A percentile compares a stretch with the other conserved stretches of the same genome.
Conservation (phyloP, 129 eudicot species). For the Tagetes patula region DNA sequence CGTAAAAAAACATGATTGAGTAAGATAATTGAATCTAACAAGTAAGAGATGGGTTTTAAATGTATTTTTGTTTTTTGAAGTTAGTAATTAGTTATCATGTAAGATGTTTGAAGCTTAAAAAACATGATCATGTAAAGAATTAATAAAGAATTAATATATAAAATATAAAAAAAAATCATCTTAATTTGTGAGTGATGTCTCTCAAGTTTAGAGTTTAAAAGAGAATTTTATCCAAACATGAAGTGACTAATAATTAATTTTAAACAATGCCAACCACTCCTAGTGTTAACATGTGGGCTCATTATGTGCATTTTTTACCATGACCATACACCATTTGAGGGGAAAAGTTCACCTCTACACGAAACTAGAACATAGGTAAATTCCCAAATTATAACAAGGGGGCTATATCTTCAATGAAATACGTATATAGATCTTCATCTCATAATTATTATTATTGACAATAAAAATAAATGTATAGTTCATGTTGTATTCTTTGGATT, state of each 20-base stretch:
- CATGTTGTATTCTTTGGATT: background rate
- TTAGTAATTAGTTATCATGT: background rate
- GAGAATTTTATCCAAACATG: background rate
- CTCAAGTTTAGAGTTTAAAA: too few relatives aligned
- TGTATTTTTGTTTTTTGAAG: background rate
- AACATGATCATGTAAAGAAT: background rate
- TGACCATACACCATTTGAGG: too few relatives aligned
- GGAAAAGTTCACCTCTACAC: too few relatives aligned
- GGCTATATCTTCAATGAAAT: too few relatives aligned
- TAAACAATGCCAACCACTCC: background rate
- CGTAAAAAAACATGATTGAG: too few relatives aligned
- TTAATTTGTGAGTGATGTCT: background rate
- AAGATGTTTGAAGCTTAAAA: background rate
- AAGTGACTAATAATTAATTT: background rate
- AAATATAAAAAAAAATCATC: background rate
- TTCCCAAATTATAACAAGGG: too few relatives aligned
- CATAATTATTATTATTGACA: background rate
- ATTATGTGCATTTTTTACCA: background rate
- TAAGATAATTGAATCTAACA: too few relatives aligned
- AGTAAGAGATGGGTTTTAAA: too few relatives aligned
- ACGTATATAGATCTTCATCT: background rate
- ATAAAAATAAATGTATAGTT: background rate
- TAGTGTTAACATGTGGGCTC: background rate
- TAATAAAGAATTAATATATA: background rate
- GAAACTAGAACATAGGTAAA: too few relatives aligned